Conservation (phyloP, 768 basidiomycete species). For the Macrocybe gigantea region DNA sequence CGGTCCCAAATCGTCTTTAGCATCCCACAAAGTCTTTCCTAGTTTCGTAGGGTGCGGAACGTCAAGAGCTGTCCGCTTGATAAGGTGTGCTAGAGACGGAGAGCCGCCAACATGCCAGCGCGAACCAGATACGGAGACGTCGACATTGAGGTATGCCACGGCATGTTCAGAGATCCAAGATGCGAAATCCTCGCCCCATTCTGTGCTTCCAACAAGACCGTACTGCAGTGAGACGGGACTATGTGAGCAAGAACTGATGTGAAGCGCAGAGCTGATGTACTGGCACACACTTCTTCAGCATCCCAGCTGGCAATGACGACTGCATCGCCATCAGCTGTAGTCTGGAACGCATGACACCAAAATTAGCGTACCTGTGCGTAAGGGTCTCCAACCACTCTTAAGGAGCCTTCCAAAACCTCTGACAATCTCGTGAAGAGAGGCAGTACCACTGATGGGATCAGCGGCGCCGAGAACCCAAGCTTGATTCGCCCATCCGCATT, state of each 20-base stretch:
- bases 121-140: conserved; percentile 60
- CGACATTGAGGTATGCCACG: conserved; percentile 85
- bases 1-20: conserved; percentile 54
- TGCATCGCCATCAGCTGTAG: conserved; percentile 7
- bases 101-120: conserved; percentile 55
- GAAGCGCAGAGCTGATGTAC: conserved; percentile 17
- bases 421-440: conserved; percentile 70
- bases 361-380: conserved; percentile 43
- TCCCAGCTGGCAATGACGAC: conserved; percentile 74
- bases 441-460: conserved; percentile 79
- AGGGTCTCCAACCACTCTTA: conserved; percentile 75
- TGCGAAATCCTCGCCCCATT: conserved; percentile 91
- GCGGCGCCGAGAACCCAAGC: conserved; percentile 78
- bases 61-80: conserved; percentile 61
- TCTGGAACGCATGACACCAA: neutral
- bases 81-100: conserved; percentile 77
- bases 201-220: conserved; percentile 81
- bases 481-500: conserved; percentile 10
- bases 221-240: conserved; percentile 23
- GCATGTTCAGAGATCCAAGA: conserved; percentile 76
- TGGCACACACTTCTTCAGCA: conserved; percentile 48
- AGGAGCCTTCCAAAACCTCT: conserved; percentile 67
- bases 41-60: conserved; percentile 67
- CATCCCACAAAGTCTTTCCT: conserved; percentile 75
- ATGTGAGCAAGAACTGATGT: neutral